Base-by-base conservation (phyloP, 805 yeast species). In the Scheffersomyces spartinae region DNA sequence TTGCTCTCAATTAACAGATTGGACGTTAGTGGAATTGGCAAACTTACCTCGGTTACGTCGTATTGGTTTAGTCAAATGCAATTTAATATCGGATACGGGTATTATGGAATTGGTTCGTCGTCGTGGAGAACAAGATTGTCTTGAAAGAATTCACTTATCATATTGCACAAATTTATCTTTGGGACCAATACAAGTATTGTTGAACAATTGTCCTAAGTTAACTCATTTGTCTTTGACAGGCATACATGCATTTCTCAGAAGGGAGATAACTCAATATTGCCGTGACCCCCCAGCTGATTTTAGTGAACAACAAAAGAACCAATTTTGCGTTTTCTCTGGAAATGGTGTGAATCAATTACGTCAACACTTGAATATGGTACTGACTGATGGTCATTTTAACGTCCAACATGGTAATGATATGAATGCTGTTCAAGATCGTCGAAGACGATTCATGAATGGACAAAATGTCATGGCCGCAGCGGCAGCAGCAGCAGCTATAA, bases 171-270 rank as follows among this genome's bases (percentile, higher is more conserved):
- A 78, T 39, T 61, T 88, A 34, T 71, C 88, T 3, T 58, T 83
- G 8, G 75, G 68, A 18, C 95, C 97, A 7, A 79, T 88, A 18
- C 73, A 68, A 45, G 67, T 69, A 34, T 58, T 88, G 27, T 60
- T 91, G 30, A 74, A 72, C 49, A 69, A 76, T 24, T 88, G 96
- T 43, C 94, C 93, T 3, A 71, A 75, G 35, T 60, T 88, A 29
- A 85, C 95, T 1, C 98, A 88, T 51, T 63, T 88, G 32, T 82
- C 95, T 7, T 63, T 88, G 32, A 91, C 97, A 1, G 98, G 97
- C 0, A 85, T 88, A 14, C 63, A 77, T 1, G 80, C 94, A n/a
- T 88, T 91, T 54, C 64, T 88, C 45, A 67, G 94, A 32, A 66
- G 77, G 7, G 96, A 88, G 42, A 73, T 88, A 25, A 79, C 88